Evolutionary conservation across 2,329 filamentous ascomycete species (phyloP), one percentile per base, ranked within the genome.

Genomic region (Tricladium varicosporioides): DNA sequence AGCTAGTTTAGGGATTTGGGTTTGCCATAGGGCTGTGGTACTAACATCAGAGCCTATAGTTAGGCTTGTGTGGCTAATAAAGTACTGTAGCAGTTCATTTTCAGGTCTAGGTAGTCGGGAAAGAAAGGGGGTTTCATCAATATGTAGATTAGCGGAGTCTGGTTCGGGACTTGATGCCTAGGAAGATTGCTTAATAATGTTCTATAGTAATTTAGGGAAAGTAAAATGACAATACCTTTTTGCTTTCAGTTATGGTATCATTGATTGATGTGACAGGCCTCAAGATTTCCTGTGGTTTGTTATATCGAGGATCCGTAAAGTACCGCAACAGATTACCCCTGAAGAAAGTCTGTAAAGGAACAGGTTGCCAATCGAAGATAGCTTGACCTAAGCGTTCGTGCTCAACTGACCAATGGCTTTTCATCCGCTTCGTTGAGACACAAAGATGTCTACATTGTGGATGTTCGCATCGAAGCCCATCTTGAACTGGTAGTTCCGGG

Each of bases 1-100:
- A 27, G 73, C 74, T 47, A 73, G 62, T 45, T 69, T 66, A 1
- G 74, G 72, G 14, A 71, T 67, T 1, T 65, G 60, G 9, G 70
- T 56, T 52, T 64, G 66, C 72, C 72, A 76, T n/a, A 67, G 63
- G 19, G 14, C 16, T 13, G 58, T 54, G 9, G 65, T 60, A 9
- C 36, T 43, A 5, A 43, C 27, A n/a, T 59, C 45, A 15, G 45
- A 50, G 13, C 57, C 48, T 13, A 70, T 56, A n/a, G 53, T 67
- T 27, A 54, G 50, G 48, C 57, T 62, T 10, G 66, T 64, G 7
- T 40, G 60, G 9, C 53, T 61, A 15, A 62, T 59, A 52, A 64
- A 69, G 36, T 69, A 64, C 5, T 65, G 47, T 2, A 67, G 48
- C 14, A 67, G 18, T 40, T 27, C 27, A 27, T 42, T 31, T 52